phyloP scores from a whole-genome alignment of 306 rosid species.

The Vigna hirtella region DNA sequence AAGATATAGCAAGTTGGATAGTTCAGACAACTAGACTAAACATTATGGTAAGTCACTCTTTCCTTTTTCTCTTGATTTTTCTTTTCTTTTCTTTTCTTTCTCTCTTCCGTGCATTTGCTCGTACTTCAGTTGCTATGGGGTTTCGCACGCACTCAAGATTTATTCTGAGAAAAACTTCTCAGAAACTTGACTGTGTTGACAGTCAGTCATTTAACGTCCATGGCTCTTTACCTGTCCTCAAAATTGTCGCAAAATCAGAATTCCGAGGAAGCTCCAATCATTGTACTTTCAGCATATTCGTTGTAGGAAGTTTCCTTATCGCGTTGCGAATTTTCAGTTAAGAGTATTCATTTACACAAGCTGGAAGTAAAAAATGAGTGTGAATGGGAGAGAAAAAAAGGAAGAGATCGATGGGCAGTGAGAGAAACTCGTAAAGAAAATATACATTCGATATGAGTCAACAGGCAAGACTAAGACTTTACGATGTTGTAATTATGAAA shows the following conservation, averaged over 20 bases:
- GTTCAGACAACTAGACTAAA: not conserved
- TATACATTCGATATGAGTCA: constrained; percentile 13
- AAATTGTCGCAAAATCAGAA: constrained; percentile 6
- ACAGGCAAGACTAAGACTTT: constrained; percentile 19
- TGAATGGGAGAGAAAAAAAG: not conserved
- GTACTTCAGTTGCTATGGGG: constrained; percentile 3
- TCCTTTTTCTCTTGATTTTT: not conserved
- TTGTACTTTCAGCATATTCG: not conserved
- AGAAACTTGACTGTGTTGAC: not conserved
- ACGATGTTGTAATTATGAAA: constrained; percentile 5
- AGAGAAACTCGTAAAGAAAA: not conserved
- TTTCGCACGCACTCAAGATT: not conserved
- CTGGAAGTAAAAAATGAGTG: not conserved
- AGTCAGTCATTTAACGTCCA: constrained; percentile 14
- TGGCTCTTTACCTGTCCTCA: not conserved
- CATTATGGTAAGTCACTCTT: constrained; percentile 7
- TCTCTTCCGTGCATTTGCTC: constrained; percentile 2
- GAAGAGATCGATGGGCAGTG: not conserved
- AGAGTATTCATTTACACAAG: constrained; percentile 34
- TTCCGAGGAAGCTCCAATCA: constrained; percentile 7
- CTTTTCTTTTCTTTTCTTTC: not conserved
- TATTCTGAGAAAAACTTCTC: not conserved
- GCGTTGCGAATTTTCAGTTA: constrained; percentile 7
- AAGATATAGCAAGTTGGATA: not conserved
- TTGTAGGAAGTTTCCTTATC: not conserved